Conservation (phyloP, 2,329 filamentous ascomycete species). For the Cylindrodendrum hubeiense region DNA sequence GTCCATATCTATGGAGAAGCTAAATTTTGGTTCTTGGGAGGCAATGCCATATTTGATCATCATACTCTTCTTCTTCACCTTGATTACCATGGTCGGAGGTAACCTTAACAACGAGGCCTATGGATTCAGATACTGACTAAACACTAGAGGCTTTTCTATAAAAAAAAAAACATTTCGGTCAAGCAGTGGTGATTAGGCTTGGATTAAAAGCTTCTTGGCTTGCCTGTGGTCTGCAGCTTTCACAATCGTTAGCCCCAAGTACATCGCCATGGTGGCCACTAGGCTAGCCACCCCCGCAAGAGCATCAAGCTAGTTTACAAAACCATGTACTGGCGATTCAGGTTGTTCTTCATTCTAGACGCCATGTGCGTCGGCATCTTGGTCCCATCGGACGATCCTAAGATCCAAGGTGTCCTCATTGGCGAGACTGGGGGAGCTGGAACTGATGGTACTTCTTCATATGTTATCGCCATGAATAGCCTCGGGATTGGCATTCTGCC, state of each 20-base stretch:
- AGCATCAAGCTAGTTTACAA: conserved; percentile 64
- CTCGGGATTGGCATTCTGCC: conserved; percentile 63
- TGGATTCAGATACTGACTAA: conserved; percentile 76
- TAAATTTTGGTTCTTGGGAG: conserved; percentile 58
- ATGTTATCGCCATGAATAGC: conserved; percentile 70
- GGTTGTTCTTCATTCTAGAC: conserved; percentile 74
- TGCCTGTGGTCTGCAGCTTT: conserved; percentile 71
- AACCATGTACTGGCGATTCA: conserved; percentile 59
- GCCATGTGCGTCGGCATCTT: conserved; percentile 72
- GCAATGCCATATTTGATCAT: conserved; percentile 71
- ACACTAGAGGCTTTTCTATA: conserved; percentile 65
- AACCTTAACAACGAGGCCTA: conserved; percentile 67
- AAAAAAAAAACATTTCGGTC: no score
- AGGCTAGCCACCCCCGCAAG: conserved; percentile 68
- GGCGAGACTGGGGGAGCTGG: conserved; percentile 40
- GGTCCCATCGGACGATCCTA: conserved; percentile 65
- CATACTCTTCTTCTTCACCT: conserved; percentile 68
- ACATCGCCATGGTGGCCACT: conserved; percentile 72
- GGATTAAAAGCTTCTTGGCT: conserved; percentile 74
- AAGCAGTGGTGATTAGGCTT: conserved; percentile 69
- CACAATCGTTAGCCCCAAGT: conserved; percentile 71
- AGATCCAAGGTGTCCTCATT: conserved; percentile 63
- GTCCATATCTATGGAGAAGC: conserved; percentile 56
- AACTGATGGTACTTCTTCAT: conserved; percentile 68
- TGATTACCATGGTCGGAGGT: conserved; percentile 72